A percentile compares a stretch with the other conserved stretches of the same genome.
These are phyloP conservation scores for Cyberlindnera suaveolens DNA, from an alignment of 805 yeast genomes.

Conservation along the genomic window DNA sequence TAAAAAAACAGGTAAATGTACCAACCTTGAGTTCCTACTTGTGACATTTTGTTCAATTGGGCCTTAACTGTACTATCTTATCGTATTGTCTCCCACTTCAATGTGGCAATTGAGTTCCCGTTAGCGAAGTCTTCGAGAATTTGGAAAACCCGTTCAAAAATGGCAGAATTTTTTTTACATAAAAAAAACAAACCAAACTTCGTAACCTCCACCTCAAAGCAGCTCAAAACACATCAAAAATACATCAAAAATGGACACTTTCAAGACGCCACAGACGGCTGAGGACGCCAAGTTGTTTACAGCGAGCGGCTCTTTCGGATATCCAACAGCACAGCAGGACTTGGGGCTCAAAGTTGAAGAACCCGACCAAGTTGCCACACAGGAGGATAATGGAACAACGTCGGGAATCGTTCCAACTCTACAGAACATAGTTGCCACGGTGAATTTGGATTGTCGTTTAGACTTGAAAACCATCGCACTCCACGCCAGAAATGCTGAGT, in stretches of 20 bases:
- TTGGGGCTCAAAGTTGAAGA: constrained; percentile 15
- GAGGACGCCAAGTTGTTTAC: constrained; percentile 26
- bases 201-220: neutral
- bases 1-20: neutral
- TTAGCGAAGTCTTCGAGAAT: too few relatives aligned
- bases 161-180: too few relatives aligned
- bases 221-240: neutral
- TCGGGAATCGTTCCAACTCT: constrained; percentile 94
- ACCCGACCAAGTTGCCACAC: constrained; percentile 5
- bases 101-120: too few relatives aligned
- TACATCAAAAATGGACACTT: constrained; percentile 18
- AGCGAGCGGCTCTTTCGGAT: constrained; percentile 21
- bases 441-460: constrained; percentile 89
- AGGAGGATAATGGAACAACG: constrained; percentile 46
- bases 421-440: constrained; percentile 96
- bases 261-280: constrained; percentile 24
- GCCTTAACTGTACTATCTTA: too few relatives aligned
- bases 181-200: neutral
- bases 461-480: constrained; percentile 96
- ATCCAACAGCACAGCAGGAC: constrained; percentile 24
- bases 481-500: constrained; percentile 98
- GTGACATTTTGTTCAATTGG: constrained; percentile 5
- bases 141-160: too few relatives aligned
- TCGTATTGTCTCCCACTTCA: too few relatives aligned
- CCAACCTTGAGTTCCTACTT: constrained; percentile 9